Evolutionary conservation across 352 stramenopile species (phyloP).

Genomic region (Phytophthora crassamura): DNA sequence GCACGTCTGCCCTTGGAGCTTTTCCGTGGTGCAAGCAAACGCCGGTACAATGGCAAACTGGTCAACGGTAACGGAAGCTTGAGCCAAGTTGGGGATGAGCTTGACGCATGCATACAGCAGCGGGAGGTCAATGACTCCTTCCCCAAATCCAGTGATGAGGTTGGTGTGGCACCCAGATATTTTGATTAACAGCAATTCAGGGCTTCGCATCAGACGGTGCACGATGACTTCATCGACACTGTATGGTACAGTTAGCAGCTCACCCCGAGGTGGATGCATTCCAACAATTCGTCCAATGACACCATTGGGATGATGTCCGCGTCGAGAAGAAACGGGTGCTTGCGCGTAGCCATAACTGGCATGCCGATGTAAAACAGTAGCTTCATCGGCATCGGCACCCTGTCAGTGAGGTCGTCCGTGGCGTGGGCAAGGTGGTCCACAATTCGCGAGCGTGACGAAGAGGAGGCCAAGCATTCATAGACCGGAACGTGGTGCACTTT

Average conservation of each 20-base stretch:
- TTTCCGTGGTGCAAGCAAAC: too few relatives aligned
- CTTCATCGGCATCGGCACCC: slow-evolving; percentile 23
- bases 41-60: too few relatives aligned
- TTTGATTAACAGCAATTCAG: slow-evolving; percentile 18
- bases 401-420: slow-evolving; percentile 12
- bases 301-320: slow-evolving; percentile 22
- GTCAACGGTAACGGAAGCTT: too few relatives aligned
- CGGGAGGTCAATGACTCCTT: slow-evolving; percentile 22
- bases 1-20: too few relatives aligned
- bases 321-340: slow-evolving; percentile 5
- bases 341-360: slow-evolving; percentile 19
- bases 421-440: too few relatives aligned
- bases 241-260: neutral
- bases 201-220: neutral
- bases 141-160: slow-evolving; percentile 6
- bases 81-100: too few relatives aligned
- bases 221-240: neutral
- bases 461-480: slow-evolving; percentile 9
- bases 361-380: slow-evolving; percentile 26
- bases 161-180: neutral
- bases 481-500: neutral
- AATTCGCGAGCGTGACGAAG: too few relatives aligned
- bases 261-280: slow-evolving; percentile 1
- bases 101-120: too few relatives aligned
- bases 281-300: slow-evolving; percentile 18